Conservation (phyloP, 208 protist species). For the Herpetomonas tarakana region DNA sequence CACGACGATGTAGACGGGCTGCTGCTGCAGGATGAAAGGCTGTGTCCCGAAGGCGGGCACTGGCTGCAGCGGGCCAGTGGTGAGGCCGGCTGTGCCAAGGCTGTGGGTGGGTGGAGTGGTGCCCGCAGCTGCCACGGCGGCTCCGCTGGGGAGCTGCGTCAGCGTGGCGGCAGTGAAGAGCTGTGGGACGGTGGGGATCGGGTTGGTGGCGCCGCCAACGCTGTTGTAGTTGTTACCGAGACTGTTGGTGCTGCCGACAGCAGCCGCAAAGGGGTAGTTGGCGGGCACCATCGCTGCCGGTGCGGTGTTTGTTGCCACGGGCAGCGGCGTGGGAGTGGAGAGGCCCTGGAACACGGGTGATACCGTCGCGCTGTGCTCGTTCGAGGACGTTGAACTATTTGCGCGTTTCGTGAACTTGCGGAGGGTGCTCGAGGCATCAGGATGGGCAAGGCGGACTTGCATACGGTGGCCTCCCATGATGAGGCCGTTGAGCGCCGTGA, state of each 20-base stretch:
- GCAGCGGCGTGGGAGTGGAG: background rate
- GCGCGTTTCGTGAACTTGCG: background rate
- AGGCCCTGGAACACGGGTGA: background rate
- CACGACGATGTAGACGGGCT: background rate
- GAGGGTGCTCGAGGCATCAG: slow-evolving; percentile 15
- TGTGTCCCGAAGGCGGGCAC: background rate
- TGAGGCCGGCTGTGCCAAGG: too few relatives aligned
- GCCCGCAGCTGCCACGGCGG: background rate
- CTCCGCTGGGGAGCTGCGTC: background rate
- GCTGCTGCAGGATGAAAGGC: background rate
- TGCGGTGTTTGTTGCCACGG: background rate
- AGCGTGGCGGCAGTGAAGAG: background rate
- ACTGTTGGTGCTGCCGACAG: background rate
- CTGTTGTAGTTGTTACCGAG: background rate
- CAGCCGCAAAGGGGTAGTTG: background rate
- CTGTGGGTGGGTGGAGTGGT: background rate
- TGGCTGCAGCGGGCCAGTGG: background rate
- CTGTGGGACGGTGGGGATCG: background rate
- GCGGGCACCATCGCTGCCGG: background rate
- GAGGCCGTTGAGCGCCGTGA: slow-evolving; percentile 54
- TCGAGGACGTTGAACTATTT: background rate
- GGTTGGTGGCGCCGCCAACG: background rate
- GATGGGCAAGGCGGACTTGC: slow-evolving; percentile 56
- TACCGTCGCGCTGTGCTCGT: background rate
- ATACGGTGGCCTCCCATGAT: slow-evolving; percentile 53